phyloP scores from a whole-genome alignment of 805 yeast genomes.

The Candida quercuum region DNA sequence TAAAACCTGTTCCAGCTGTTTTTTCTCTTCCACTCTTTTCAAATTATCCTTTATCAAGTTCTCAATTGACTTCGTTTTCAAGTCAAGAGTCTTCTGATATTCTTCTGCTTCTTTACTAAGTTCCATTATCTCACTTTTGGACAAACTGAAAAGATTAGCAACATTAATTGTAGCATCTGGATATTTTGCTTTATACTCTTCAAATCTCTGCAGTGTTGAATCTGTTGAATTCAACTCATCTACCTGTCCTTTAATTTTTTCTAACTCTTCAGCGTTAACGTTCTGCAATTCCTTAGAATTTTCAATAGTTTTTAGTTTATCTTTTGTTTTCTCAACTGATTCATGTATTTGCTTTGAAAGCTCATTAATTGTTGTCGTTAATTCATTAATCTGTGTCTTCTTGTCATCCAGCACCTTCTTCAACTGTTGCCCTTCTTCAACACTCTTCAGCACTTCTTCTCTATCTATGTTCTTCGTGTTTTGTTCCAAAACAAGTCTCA shows the following conservation, averaged over 20 bases:
- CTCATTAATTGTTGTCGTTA: slow-evolving; percentile 1
- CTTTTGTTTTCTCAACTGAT: background rate
- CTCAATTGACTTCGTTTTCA: background rate
- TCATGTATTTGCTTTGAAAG: background rate
- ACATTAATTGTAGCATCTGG: background rate
- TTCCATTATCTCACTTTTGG: background rate
- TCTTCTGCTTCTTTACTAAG: background rate
- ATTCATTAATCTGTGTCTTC: slow-evolving; percentile 9
- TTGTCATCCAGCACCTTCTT: slow-evolving; percentile 25
- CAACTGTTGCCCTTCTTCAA: slow-evolving; percentile 22
- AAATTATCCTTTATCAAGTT: slow-evolving; percentile 1
- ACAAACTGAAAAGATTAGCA: too few species aligned
- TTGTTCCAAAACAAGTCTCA: slow-evolving; percentile 42
- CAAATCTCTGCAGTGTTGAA: background rate
- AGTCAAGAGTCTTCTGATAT: background rate
- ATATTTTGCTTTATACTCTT: background rate
- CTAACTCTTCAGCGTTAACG: background rate
- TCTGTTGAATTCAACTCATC: background rate
- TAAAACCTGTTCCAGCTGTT: background rate
- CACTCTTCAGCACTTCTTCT: slow-evolving; percentile 28
- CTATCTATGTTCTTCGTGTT: slow-evolving; percentile 25
- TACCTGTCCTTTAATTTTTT: background rate
- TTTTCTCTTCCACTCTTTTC: slow-evolving; percentile 1
- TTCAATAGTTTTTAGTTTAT: background rate
- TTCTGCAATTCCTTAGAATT: too few species aligned